A percentile compares a stretch with the other conserved stretches of the same genome.
Conservation (phyloP, 306 rosid species). For the Acacia acuminata region DNA sequence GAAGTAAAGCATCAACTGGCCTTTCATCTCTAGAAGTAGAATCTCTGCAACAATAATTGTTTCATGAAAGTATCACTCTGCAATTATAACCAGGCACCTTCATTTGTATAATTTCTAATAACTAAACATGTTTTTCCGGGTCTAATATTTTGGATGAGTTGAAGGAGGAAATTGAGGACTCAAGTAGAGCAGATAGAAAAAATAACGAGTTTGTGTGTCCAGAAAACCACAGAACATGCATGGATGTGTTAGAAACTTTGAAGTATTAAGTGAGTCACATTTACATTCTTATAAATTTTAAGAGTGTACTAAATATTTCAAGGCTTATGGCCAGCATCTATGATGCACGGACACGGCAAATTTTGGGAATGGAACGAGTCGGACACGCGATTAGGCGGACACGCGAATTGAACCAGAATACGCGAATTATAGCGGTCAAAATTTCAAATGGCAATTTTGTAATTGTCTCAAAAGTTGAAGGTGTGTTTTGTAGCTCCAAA, state of each 20-base stretch:
- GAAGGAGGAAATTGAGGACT: conserved; percentile 21
- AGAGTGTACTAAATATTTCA: not conserved
- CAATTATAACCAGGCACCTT: not conserved
- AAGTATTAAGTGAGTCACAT: conserved; percentile 35
- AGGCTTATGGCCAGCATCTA: not conserved
- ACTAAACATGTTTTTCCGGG: conserved; percentile 22
- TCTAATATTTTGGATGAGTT: conserved; percentile 37
- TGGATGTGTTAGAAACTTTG: conserved; percentile 13
- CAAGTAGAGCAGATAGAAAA: not conserved
- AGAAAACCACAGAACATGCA: conserved; percentile 42
- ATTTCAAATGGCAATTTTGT: no score
- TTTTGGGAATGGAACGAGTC: no score
- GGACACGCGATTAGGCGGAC: no score
- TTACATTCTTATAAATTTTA: not conserved
- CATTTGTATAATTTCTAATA: not conserved
- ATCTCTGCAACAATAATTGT: not conserved
- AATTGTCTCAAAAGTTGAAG: no score
- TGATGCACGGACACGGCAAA: no score
- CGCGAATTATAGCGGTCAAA: no score
- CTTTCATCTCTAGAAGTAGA: not conserved
- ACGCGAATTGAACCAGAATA: no score
- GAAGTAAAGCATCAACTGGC: not conserved
- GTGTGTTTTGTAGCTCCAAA: no score
- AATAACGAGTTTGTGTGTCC: conserved; percentile 23
- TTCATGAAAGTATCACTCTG: not conserved